Base-by-base conservation (phyloP, 2,329 filamentous ascomycete genomes). In the Colletotrichum theobromicola region DNA sequence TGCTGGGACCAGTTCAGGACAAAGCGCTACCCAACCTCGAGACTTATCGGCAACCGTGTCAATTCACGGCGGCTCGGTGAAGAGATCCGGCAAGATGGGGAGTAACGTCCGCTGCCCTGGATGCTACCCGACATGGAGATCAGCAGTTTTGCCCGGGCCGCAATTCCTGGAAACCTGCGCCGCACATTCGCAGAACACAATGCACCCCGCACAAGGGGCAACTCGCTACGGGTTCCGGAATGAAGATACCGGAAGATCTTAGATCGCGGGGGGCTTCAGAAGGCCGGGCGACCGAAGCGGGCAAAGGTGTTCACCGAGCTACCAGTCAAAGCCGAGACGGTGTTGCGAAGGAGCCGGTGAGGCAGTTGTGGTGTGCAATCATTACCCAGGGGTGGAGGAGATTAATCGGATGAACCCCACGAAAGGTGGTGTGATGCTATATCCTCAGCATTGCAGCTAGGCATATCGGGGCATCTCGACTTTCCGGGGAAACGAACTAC, bases 361-460 rank as follows among this genome's bases (percentile, higher is more conserved):
- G 26, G 66, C 55, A 61, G 28, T 8, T 61, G 53, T 18, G 34
- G 55, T 8, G 13, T 26, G 55, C 66, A 46, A 50, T 61, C 66
- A 68, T 50, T 55, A 55, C 66, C 66, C 26, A 61, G 57, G 61
- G 30, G 61, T 21, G 61, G 60, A 16, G 34, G 42, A 42, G 35
- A 58, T 63, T 58, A 5, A 70, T 65, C 50, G 46, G 67, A 74
- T 21, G 67, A 71, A 74, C 30, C 37, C n/a, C 24, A 10, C 7
- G n/a, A n/a, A 71, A 55, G 67, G 50, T 50, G 42, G 42, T 66
- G 67, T 65, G 32, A 18, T 71, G 67, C n/a, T 61, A 37, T 66
- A 66, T 28, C 26, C 18, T 21, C 16, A 21, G 16, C 42, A 50
- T 60, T n/a, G 21, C 37, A 61, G 34, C 26, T 9, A 60, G 58